Evolutionary conservation across 2,329 filamentous ascomycete genomes (phyloP), one percentile per base, ranked within the genome.

Genomic region (Ophiosphaerella narmari): DNA sequence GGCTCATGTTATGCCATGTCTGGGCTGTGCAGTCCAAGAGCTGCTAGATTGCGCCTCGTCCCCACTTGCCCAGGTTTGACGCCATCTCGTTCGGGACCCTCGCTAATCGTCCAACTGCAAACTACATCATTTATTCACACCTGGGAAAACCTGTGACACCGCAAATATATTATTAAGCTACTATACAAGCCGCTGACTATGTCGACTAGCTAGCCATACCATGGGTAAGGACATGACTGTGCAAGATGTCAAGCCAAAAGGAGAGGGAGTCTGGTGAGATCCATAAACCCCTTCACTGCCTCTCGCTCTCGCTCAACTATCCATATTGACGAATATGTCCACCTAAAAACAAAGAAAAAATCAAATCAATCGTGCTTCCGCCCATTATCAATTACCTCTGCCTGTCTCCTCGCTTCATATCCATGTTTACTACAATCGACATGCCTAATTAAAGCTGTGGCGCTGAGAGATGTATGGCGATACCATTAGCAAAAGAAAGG

Each of bases 121-220:
- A 29, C 26, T 29, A 29, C 26, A 7, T 29, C 7, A 7, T 29
- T 2, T 29, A 14, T 24, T 31, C 33, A 48, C 24, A 13, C 39
- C 14, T 29, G 23, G 24, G 26, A 39, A 24, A 5, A 13, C 12
- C 26, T 7, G 18, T 32, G 16, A 16, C 18, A 32, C 21, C n/a
- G 13, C 24, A 37, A 24, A 23, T 18, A 16, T n/a, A 16, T 49
- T 39, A 40, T 52, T 38, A 24, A 46, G 29, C 38, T 49, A 48
- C 31, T 45, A 44, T 49, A 39, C 46, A 52, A 45, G 21, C 36
- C 5, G 3, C 37, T 45, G 46, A 48, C 7, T 47, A 55, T 51
- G 13, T 44, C 40, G 46, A 43, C 39, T 41, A 47, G 13, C 48
- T 55, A 57, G 38, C 32, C 39, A 53, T 57, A 51, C 44, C 46